phyloP scores from a whole-genome alignment of 2,329 filamentous ascomycete genomes.

The Boeremia exigua region DNA sequence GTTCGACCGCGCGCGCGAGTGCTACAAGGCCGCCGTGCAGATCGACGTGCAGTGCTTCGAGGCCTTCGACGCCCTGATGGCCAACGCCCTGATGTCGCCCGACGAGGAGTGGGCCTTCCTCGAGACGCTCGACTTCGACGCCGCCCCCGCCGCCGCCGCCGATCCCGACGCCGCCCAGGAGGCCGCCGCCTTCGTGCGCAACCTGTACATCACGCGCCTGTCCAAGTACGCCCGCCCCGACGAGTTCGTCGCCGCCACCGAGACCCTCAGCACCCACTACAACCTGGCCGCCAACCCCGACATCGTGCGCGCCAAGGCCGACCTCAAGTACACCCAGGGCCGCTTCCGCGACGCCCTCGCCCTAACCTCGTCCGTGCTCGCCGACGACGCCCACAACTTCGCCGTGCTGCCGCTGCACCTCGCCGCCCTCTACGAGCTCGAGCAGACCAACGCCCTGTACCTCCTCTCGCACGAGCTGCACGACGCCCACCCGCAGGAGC shows the following conservation, averaged over 20 bases:
- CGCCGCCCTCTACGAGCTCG: slow-evolving; percentile 87
- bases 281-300: slow-evolving; percentile 86
- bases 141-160: slow-evolving; percentile 67
- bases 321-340: slow-evolving; percentile 92
- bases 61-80: slow-evolving; percentile 96
- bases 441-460: slow-evolving; percentile 86
- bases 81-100: slow-evolving; percentile 88
- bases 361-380: slow-evolving; percentile 82
- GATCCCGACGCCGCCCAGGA: slow-evolving; percentile 77
- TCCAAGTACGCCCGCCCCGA: slow-evolving; percentile 93
- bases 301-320: slow-evolving; percentile 85
- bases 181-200: slow-evolving; percentile 90
- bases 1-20: slow-evolving; percentile 95
- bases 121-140: slow-evolving; percentile 87
- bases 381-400: slow-evolving; percentile 87
- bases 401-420: slow-evolving; percentile 88
- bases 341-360: slow-evolving; percentile 85
- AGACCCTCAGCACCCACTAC: slow-evolving; percentile 93
- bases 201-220: slow-evolving; percentile 92
- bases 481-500: slow-evolving; percentile 88
- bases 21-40: slow-evolving; percentile 95
- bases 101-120: slow-evolving; percentile 91
- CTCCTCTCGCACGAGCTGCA: slow-evolving; percentile 90
- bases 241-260: slow-evolving; percentile 82
- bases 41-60: slow-evolving; percentile 99